Base-by-base conservation (phyloP, 352 stramenopile species). In the Plasmopara muralis region DNA sequence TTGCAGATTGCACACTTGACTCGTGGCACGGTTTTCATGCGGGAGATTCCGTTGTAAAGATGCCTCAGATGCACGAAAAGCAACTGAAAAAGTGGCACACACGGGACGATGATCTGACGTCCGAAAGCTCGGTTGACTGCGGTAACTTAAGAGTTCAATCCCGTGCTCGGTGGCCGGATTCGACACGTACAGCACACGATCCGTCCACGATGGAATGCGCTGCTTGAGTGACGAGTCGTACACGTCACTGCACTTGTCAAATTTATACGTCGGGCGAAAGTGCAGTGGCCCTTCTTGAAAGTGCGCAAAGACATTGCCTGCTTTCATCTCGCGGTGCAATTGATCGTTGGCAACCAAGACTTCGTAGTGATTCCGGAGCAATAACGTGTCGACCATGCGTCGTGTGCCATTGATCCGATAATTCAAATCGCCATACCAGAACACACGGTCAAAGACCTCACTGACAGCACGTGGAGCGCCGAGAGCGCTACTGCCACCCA, bases 231-330 rank as follows among this genome's bases (percentile, higher is more conserved):
- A 97, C 44, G 89, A 95, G 63, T 98, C 95, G 66, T 98, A 98
- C 13, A 72, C 55, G 60, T 95, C 81, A 35, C 67, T 85, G 45
- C 66, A 74, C 55, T 96, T 97, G 73, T 98, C 93, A 61, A 97
- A 98, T 64, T 98, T 98, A 70, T 98, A 98, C 12, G 94, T 98
- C 7, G 95, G 95, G 12, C 77, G 72, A 55, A 98, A 98, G 38
- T 83, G 59, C 39, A 98, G 72, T 33, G 83, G 85, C 0, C 91
- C 94, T 70, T 98, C 95, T 9, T 62, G 57, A 48, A 98, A 97
- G 41, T 83, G 65, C 10, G 53, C 34, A 68, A 98, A 98, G 37
- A 95, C 88, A 9, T 72, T 64, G 2, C 84, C 72, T 6, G 76
- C 76, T 9, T 71, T 53, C 60, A 95, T 95, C 43, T 96, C 82